Conservation (phyloP, 2,329 filamentous ascomycete species). For the Aspergillus fijiensis region DNA sequence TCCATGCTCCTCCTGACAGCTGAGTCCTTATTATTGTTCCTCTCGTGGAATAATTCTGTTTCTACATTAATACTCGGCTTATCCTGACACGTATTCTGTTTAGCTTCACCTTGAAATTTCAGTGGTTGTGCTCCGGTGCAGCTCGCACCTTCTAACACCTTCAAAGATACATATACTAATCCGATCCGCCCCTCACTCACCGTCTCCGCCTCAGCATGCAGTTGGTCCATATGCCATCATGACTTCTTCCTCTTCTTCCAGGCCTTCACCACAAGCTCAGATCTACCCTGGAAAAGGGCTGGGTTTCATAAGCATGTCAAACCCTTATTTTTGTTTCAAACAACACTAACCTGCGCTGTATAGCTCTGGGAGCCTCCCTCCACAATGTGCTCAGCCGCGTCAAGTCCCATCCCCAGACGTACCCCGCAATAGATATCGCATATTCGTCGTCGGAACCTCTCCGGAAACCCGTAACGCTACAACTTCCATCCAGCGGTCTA, state of each 20-base stretch:
- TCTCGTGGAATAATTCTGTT: too few species aligned
- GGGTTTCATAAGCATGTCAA: slow-evolving; percentile 57
- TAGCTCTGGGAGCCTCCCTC: slow-evolving; percentile 85
- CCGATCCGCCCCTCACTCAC: slow-evolving; percentile 15
- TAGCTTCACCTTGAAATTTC: too few species aligned
- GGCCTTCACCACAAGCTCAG: slow-evolving; percentile 50
- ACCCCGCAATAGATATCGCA: slow-evolving; percentile 77
- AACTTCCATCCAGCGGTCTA: slow-evolving; percentile 80
- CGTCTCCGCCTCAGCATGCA: slow-evolving; percentile 12
- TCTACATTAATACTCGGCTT: background rate
- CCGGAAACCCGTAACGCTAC: slow-evolving; percentile 69
- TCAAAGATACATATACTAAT: background rate
- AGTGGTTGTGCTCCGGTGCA: background rate
- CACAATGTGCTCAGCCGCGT: slow-evolving; percentile 85
- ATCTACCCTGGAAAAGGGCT: slow-evolving; percentile 66
- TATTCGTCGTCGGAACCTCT: slow-evolving; percentile 77
- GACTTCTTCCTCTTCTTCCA: slow-evolving; percentile 35
- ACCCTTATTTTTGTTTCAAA: slow-evolving; percentile 11
- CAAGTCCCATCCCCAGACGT: slow-evolving; percentile 80
- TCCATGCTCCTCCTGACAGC: background rate
- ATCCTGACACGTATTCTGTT: background rate
- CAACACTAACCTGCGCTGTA: slow-evolving; percentile 24
- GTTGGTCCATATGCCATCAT: slow-evolving; percentile 27
- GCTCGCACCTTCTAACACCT: too few species aligned
- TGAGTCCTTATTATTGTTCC: background rate